phyloP scores from a whole-genome alignment of 805 yeast genomes.

The Hemisphaericaspora nanyangensis region DNA sequence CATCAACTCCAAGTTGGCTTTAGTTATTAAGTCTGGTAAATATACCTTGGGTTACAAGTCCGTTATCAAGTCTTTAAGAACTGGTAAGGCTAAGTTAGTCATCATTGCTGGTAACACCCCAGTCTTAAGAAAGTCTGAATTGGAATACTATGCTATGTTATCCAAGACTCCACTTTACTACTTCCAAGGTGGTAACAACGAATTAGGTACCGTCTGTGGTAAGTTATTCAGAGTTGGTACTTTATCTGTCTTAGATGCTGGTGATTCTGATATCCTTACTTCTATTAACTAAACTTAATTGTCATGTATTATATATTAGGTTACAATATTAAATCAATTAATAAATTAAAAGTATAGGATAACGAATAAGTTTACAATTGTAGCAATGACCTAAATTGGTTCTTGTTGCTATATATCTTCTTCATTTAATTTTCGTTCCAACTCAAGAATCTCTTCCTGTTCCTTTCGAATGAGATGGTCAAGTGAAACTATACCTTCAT shows the following conservation, averaged over 20 bases:
- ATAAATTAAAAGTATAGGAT: neutral
- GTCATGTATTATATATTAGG: neutral
- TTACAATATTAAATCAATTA: neutral
- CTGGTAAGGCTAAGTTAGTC: constrained; percentile 97
- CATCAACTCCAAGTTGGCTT: constrained; percentile 97
- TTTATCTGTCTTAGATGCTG: constrained; percentile 92
- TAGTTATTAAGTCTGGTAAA: constrained; percentile 98
- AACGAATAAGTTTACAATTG: no score
- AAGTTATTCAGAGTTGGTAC: constrained; percentile 99
- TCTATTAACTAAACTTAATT: constrained; percentile 34
- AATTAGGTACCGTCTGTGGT: constrained; percentile 99
- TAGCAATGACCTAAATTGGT: no score
- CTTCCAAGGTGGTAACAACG: constrained; percentile 99
- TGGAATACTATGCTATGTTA: constrained; percentile 99
- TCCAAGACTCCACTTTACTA: constrained; percentile 96
- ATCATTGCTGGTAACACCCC: constrained; percentile 99
- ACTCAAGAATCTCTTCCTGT: constrained; percentile 2
- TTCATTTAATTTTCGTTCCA: constrained; percentile 1
- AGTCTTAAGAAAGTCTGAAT: constrained; percentile 98
- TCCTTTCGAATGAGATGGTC: constrained; percentile 1
- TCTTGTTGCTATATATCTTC: neutral
- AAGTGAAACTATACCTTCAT: neutral
- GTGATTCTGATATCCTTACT: constrained; percentile 98
- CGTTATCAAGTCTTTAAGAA: constrained; percentile 96
- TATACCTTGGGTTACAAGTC: constrained; percentile 99